These are phyloP conservation scores for Epichloe typhina DNA, from an alignment of 2,329 filamentous ascomycete genomes.

Conservation along the genomic window DNA sequence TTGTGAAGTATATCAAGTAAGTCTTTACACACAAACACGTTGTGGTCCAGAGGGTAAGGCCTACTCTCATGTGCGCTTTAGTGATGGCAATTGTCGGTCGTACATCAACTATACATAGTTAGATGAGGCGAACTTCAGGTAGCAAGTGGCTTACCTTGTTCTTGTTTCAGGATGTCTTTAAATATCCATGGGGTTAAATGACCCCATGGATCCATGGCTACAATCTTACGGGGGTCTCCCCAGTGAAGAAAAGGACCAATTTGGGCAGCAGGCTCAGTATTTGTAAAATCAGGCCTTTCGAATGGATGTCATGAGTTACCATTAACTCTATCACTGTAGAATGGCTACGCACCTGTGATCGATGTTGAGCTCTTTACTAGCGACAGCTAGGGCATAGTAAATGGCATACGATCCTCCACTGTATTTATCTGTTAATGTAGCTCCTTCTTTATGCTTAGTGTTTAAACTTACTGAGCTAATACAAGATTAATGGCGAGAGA, in stretches of 20 bases:
- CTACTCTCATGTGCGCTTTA: constrained; percentile 76
- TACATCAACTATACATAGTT: constrained; percentile 49
- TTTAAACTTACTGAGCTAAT: constrained; percentile 23
- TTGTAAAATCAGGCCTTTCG: constrained; percentile 43
- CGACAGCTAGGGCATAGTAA: constrained; percentile 86
- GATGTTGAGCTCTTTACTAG: constrained; percentile 73
- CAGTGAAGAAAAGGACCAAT: constrained; percentile 86
- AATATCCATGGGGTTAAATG: constrained; percentile 78
- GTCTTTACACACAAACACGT: neutral
- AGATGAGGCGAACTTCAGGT: constrained; percentile 2
- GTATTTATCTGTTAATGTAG: neutral
- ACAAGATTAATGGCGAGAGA: neutral
- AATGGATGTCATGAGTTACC: constrained; percentile 5
- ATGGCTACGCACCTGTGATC: constrained; percentile 49
- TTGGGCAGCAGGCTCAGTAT: constrained; percentile 82
- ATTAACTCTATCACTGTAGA: neutral
- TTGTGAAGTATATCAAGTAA: neutral
- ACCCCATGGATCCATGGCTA: constrained; percentile 91
- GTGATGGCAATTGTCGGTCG: constrained; percentile 86
- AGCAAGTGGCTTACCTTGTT: constrained; percentile 41
- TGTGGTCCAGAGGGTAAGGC: constrained; percentile 1
- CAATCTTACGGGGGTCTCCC: constrained; percentile 82
- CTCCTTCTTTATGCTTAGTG: neutral
- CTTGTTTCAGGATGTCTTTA: constrained; percentile 62
- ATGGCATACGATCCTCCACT: constrained; percentile 86